phyloP scores from a whole-genome alignment of 495 filamentous ascomycete genomes.

The Trichoderma virens region DNA sequence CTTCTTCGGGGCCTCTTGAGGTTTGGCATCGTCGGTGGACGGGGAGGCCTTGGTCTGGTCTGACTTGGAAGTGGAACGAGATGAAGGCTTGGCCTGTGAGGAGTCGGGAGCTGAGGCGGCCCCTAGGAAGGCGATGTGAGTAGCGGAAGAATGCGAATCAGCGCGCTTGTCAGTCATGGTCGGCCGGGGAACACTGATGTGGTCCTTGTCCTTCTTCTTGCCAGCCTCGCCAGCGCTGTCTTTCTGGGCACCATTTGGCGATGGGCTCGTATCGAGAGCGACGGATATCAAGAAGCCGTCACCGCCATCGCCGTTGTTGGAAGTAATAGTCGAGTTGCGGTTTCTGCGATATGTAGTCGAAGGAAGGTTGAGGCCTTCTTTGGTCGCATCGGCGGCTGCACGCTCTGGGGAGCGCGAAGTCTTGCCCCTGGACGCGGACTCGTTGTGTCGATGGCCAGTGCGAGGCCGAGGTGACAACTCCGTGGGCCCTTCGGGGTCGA shows the following conservation, averaged over 20 bases:
- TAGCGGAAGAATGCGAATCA: constrained; percentile 49
- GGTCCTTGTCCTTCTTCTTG: constrained; percentile 49
- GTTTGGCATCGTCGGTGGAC: constrained; percentile 53
- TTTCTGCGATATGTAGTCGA: constrained; percentile 56
- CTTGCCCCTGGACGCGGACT: constrained; percentile 41
- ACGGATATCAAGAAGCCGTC: constrained; percentile 87
- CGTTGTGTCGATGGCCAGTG: constrained; percentile 37
- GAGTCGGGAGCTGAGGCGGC: constrained; percentile 29
- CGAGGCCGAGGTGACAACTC: constrained; percentile 63
- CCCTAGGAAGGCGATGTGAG: constrained; percentile 89
- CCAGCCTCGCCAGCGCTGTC: constrained; percentile 32
- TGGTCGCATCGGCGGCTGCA: constrained; percentile 46
- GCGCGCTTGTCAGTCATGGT: constrained; percentile 23
- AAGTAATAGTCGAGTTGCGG: constrained; percentile 60
- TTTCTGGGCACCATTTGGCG: constrained; percentile 51
- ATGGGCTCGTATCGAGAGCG: constrained; percentile 75
- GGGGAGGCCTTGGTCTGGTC: constrained; percentile 23
- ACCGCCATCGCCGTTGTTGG: constrained; percentile 52
- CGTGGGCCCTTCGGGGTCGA: constrained; percentile 64
- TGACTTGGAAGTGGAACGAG: constrained; percentile 39
- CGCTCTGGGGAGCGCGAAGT: constrained; percentile 40
- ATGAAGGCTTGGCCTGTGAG: constrained; percentile 30
- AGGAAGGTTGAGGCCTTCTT: constrained; percentile 34
- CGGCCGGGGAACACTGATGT: constrained; percentile 17
- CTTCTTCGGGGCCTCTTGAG: constrained; percentile 67